Percentiles rank a stretch among this genome's conserved stretches.
phyloP scores from a whole-genome alignment of 2,329 filamentous ascomycete species.

The Fusarium multiceps region DNA sequence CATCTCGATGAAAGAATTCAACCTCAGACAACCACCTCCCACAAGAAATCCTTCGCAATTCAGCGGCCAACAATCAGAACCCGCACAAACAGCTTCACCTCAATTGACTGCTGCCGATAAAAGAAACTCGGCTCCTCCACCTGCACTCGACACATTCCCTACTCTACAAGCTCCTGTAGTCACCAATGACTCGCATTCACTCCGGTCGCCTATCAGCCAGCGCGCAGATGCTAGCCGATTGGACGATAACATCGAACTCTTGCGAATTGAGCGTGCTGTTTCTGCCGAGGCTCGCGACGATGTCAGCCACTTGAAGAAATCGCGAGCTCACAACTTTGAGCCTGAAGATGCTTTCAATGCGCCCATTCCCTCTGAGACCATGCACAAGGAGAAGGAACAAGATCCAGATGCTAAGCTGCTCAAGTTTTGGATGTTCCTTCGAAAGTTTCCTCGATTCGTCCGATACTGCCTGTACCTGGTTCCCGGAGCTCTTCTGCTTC shows the following conservation, averaged over 20 bases:
- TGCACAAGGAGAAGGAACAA: conserved; percentile 44
- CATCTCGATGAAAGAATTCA: conserved; percentile 21
- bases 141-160: conserved; percentile 49
- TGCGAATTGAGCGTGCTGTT: conserved; percentile 60
- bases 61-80: conserved; percentile 7
- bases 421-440: conserved; percentile 58
- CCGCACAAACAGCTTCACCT: conserved; percentile 15
- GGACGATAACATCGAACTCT: conserved; percentile 61
- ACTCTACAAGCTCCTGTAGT: conserved; percentile 45
- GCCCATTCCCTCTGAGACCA: conserved; percentile 42
- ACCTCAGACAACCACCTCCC: conserved; percentile 34
- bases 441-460: conserved; percentile 62
- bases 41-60: conserved; percentile 30
- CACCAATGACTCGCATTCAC: conserved; percentile 36
- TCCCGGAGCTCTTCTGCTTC: conserved; percentile 57
- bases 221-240: conserved; percentile 54
- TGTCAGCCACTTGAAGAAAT: conserved; percentile 39
- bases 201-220: conserved; percentile 43
- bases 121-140: conserved; percentile 43
- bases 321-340: conserved; percentile 50
- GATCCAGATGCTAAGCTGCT: conserved; percentile 52
- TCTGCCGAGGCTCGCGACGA: conserved; percentile 57
- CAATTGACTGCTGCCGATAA: conserved; percentile 22
- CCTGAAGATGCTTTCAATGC: conserved; percentile 62
- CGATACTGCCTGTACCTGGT: conserved; percentile 62